Conservation (phyloP, 1,284 basidiomycete genomes). For the Ceratobasidium sp. region DNA sequence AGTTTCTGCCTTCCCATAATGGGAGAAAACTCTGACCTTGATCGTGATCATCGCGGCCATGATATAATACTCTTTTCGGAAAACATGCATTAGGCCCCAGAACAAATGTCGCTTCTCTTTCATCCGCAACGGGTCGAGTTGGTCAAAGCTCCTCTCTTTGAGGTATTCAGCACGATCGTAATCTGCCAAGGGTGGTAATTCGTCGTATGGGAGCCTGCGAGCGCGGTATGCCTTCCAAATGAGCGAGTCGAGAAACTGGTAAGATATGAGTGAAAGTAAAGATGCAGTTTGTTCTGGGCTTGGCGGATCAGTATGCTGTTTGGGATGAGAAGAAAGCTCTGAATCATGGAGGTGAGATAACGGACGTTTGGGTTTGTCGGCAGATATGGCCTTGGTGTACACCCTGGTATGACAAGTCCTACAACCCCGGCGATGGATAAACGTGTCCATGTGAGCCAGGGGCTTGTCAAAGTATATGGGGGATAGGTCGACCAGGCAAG, state of each 20-base stretch:
- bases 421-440: conserved; percentile 39
- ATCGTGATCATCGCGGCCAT: conserved; percentile 15
- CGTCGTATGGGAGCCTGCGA: conserved; percentile 41
- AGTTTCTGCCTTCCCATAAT: not conserved
- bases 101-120: conserved; percentile 26
- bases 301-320: conserved; percentile 31
- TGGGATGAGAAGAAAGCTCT: not conserved
- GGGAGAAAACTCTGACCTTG: not conserved
- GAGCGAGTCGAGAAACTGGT: conserved; percentile 49
- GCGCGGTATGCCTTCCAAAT: conserved; percentile 45
- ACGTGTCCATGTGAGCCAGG: conserved; percentile 42
- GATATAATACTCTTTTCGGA: conserved; percentile 26
- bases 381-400: conserved; percentile 39
- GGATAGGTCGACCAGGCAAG: conserved; percentile 35
- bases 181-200: conserved; percentile 39
- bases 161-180: conserved; percentile 40
- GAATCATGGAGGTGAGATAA: not conserved
- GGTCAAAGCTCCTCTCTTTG: conserved; percentile 2
- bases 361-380: conserved; percentile 46
- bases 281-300: conserved; percentile 53
- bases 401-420: conserved; percentile 40
- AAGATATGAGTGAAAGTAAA: conserved; percentile 47
- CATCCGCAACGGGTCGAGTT: not conserved
- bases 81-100: conserved; percentile 29
- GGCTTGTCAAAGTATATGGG: conserved; percentile 33